Conservation (phyloP, 2,329 filamentous ascomycete species). For the Cadophora sp. region DNA sequence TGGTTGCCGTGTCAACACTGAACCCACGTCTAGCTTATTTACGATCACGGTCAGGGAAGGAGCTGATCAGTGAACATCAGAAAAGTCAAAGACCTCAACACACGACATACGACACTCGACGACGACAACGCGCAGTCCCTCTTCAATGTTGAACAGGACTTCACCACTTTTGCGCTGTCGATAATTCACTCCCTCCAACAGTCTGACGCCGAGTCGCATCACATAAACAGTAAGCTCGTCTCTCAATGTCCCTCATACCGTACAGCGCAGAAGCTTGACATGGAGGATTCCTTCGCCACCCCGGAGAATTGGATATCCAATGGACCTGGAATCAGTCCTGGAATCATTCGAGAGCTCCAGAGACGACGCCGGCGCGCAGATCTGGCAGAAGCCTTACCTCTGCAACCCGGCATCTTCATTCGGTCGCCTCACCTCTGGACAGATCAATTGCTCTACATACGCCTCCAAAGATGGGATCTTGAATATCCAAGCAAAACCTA, state of each 20-base stretch:
- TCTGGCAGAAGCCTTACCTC: not conserved
- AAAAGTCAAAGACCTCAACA: constrained; percentile 6
- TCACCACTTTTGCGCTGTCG: not conserved
- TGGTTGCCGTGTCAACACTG: constrained; percentile 19
- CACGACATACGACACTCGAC: not conserved
- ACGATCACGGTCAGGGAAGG: constrained; percentile 16
- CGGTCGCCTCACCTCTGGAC: constrained; percentile 15
- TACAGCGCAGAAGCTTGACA: not conserved
- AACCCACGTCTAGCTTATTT: constrained; percentile 21
- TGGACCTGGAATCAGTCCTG: constrained; percentile 4
- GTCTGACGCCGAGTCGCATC: not conserved
- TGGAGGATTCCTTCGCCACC: constrained; percentile 7
- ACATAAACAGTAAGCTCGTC: constrained; percentile 19
- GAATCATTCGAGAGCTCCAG: constrained; percentile 13
- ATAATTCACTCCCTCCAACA: constrained; percentile 1
- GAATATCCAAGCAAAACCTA: constrained; percentile 21
- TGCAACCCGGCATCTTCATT: not conserved
- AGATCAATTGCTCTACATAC: constrained; percentile 30
- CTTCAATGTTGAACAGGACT: constrained; percentile 9
- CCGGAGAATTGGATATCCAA: constrained; percentile 10
- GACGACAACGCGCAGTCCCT: not conserved
- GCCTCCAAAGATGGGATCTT: constrained; percentile 16
- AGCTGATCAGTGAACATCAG: not conserved
- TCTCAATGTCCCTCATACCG: constrained; percentile 14
- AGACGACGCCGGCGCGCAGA: not conserved